Conservation (phyloP, 2,329 filamentous ascomycete genomes). For the Neurospora crassa region DNA sequence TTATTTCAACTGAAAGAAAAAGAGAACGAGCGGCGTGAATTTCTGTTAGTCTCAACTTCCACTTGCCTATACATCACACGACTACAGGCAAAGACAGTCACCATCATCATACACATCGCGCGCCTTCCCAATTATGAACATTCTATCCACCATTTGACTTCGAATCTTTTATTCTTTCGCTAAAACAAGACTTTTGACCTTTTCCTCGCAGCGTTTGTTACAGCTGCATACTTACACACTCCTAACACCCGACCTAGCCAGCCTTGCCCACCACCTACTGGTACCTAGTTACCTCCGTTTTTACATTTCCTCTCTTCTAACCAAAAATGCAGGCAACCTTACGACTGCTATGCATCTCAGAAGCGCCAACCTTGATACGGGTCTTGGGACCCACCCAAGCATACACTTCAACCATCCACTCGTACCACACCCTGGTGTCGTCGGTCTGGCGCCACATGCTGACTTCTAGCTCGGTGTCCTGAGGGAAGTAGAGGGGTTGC, state of each 20-base stretch:
- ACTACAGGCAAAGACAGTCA: background rate
- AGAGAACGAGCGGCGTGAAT: background rate
- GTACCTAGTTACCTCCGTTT: too few species aligned
- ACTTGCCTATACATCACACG: background rate
- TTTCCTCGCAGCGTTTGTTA: background rate
- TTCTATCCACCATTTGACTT: background rate
- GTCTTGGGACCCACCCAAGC: slow-evolving; percentile 49
- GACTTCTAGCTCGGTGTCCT: slow-evolving; percentile 74
- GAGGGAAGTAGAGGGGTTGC: slow-evolving; percentile 79
- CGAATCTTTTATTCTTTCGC: background rate
- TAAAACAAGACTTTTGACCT: background rate
- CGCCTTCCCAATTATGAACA: background rate
- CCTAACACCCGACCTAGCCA: background rate
- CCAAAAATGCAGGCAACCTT: slow-evolving; percentile 61
- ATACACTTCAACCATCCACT: slow-evolving; percentile 90
- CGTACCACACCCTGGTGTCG: slow-evolving; percentile 94
- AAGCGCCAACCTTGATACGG: slow-evolving; percentile 55
- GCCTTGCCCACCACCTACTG: background rate
- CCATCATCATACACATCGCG: background rate
- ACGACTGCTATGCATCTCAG: slow-evolving; percentile 59
- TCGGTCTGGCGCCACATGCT: slow-evolving; percentile 97
- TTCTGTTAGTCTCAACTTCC: background rate
- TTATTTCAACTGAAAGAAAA: background rate
- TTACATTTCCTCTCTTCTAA: slow-evolving; percentile 23
- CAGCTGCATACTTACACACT: background rate